phyloP scores from a whole-genome alignment of 2,329 filamentous ascomycete genomes.

The Neoscytalidium dimidiatum region DNA sequence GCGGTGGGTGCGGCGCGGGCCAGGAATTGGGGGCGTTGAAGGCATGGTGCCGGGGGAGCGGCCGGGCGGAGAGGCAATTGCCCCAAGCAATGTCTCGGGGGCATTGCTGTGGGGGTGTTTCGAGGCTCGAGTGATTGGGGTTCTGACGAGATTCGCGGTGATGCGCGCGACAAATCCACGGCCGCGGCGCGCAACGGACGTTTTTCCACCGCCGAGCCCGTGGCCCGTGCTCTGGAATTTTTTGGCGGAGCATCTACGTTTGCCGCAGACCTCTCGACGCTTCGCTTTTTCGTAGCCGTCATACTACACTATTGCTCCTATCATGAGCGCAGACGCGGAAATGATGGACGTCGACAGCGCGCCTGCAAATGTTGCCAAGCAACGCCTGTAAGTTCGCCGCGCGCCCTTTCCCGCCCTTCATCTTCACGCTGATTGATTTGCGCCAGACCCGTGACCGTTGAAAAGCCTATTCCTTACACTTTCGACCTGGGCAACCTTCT shows the following conservation, averaged over 20 bases:
- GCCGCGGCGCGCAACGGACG: conserved; percentile 8
- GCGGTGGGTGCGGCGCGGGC: not conserved
- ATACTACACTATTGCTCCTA: not conserved
- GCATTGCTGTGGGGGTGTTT: conserved; percentile 25
- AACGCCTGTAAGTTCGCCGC: conserved; percentile 30
- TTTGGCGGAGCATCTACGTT: not conserved
- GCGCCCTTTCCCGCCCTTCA: not conserved
- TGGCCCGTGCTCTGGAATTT: conserved; percentile 4
- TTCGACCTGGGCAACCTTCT: conserved; percentile 90
- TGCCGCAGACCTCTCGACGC: not conserved
- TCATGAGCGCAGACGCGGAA: conserved; percentile 31
- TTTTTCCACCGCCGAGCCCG: conserved; percentile 17
- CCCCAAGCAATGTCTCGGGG: conserved; percentile 25
- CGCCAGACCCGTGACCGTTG: conserved; percentile 36
- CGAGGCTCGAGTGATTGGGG: not conserved
- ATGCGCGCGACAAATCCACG: not conserved
- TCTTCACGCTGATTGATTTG: not conserved
- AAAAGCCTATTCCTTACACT: conserved; percentile 85
- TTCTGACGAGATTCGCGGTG: not conserved
- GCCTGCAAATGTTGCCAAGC: not conserved
- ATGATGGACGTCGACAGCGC: conserved; percentile 31
- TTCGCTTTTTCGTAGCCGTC: not conserved
- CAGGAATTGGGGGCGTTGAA: conserved; percentile 20
- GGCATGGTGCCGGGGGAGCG: conserved; percentile 29
- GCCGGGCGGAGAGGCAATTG: conserved; percentile 22